Percentiles rank a stretch among this genome's conserved stretches.
These are phyloP conservation scores for Cercospora berteroae DNA, from an alignment of 2,329 filamentous ascomycete species.

Conservation along the genomic window DNA sequence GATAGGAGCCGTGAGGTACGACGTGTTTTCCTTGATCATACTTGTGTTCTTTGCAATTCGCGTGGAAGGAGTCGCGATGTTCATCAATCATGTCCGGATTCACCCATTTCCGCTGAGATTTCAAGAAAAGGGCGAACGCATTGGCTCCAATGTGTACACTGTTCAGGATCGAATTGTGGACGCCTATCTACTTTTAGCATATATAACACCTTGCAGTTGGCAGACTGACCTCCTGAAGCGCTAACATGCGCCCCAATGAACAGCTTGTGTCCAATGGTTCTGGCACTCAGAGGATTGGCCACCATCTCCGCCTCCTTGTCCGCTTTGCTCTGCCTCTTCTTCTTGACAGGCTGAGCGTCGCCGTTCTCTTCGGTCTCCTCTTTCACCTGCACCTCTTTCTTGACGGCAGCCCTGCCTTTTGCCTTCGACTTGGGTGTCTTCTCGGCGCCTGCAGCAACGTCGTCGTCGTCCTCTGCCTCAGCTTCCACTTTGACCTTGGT, in stretches of 20 bases:
- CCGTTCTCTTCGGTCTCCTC: slow-evolving; percentile 15
- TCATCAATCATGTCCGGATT: slow-evolving; percentile 73
- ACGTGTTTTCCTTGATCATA: slow-evolving; percentile 72
- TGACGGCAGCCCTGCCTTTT: slow-evolving; percentile 21
- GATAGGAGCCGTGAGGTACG: slow-evolving; percentile 91
- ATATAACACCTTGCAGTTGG: background rate
- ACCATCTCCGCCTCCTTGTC: slow-evolving; percentile 57
- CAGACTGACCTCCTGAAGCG: slow-evolving; percentile 63
- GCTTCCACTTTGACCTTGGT: slow-evolving; percentile 12
- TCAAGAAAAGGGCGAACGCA: slow-evolving; percentile 90
- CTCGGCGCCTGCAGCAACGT: slow-evolving; percentile 18
- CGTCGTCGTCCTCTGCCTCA: slow-evolving; percentile 16
- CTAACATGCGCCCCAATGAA: slow-evolving; percentile 92
- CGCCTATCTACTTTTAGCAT: slow-evolving; percentile 44
- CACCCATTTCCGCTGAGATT: slow-evolving; percentile 93
- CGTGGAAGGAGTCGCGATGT: slow-evolving; percentile 66
- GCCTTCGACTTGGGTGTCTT: slow-evolving; percentile 10
- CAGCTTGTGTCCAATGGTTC: slow-evolving; percentile 72
- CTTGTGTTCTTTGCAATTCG: slow-evolving; percentile 63
- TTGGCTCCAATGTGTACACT: slow-evolving; percentile 63
- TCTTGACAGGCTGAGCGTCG: slow-evolving; percentile 18
- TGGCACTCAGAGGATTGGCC: slow-evolving; percentile 63
- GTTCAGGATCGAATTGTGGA: slow-evolving; percentile 75
- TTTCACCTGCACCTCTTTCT: slow-evolving; percentile 15
- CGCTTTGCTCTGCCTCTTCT: slow-evolving; percentile 51